Percentiles rank a stretch among this genome's conserved stretches.
These are phyloP conservation scores for Tulasnella sp. DNA, from an alignment of 768 basidiomycete species.

Conservation along the genomic window DNA sequence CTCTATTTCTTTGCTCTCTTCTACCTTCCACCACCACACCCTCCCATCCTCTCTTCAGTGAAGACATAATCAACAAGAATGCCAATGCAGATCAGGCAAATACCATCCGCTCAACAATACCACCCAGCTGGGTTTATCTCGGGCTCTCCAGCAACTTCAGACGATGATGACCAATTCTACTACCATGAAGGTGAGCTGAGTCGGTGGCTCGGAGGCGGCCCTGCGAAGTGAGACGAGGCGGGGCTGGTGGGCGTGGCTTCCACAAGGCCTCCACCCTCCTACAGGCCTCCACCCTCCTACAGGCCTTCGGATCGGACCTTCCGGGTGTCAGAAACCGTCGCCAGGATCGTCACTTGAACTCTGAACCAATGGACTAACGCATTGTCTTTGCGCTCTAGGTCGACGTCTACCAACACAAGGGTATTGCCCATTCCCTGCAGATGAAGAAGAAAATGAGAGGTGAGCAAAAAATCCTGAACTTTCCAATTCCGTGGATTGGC, in stretches of 20 bases:
- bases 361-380: neutral
- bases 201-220: neutral
- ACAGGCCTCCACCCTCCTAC: neutral
- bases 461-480: neutral
- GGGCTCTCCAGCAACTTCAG: constrained; percentile 4
- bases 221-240: constrained; percentile 20
- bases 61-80: neutral
- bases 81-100: neutral
- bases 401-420: constrained; percentile 19
- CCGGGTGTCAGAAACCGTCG: neutral
- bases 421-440: constrained; percentile 19
- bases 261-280: neutral
- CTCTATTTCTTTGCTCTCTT: neutral
- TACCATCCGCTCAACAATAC: constrained; percentile 19
- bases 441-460: constrained; percentile 25
- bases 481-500: neutral
- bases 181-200: constrained; percentile 26
- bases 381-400: neutral
- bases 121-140: constrained; percentile 20
- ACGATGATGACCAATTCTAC: constrained; percentile 14
- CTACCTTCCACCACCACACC: neutral
- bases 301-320: constrained; percentile 6
- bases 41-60: neutral
- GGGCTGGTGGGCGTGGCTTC: neutral
- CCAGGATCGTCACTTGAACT: neutral